A percentile compares a stretch with the other conserved stretches of the same genome.
These are phyloP conservation scores for Solanum infundibuliforme DNA, from an alignment of 257 asterid species.

Conservation along the genomic window DNA sequence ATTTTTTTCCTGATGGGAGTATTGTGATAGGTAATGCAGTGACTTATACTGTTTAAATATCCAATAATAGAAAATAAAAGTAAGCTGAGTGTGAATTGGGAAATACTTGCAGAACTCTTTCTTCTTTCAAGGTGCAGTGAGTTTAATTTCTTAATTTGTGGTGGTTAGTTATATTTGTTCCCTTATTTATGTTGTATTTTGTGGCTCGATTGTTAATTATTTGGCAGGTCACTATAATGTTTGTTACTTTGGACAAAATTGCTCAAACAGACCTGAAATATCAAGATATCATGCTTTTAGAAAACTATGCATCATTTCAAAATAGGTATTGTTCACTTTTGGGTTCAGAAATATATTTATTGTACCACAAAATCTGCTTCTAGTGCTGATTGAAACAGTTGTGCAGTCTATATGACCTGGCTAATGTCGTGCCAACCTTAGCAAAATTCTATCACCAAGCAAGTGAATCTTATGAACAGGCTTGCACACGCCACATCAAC, in stretches of 20 bases:
- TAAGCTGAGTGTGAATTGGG: not conserved
- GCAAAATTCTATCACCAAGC: conserved; percentile 99
- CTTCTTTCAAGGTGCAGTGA: not conserved
- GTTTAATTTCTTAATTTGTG: not conserved
- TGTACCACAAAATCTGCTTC: not conserved
- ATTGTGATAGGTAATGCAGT: not conserved
- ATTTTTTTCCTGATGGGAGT: not conserved
- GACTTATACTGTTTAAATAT: not conserved
- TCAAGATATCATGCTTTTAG: conserved; percentile 73
- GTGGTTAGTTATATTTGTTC: not conserved
- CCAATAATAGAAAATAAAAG: not conserved
- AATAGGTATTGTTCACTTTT: conserved; percentile 50
- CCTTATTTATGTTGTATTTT: not conserved
- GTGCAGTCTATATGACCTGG: conserved; percentile 90
- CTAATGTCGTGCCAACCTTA: conserved; percentile 86
- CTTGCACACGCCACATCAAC: conserved; percentile 80
- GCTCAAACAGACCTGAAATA: conserved; percentile 81
- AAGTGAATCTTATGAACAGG: conserved; percentile 88
- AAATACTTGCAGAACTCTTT: not conserved
- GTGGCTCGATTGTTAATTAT: conserved; percentile 7
- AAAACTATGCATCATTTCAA: conserved; percentile 97
- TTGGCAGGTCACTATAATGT: conserved; percentile 91
- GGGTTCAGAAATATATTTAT: not conserved
- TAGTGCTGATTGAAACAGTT: conserved; percentile 17
- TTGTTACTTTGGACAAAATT: conserved; percentile 89